Percentiles rank a stretch among this genome's conserved stretches.
Conservation (phyloP, 2,329 filamentous ascomycete genomes). For the Hypocreales sp. region DNA sequence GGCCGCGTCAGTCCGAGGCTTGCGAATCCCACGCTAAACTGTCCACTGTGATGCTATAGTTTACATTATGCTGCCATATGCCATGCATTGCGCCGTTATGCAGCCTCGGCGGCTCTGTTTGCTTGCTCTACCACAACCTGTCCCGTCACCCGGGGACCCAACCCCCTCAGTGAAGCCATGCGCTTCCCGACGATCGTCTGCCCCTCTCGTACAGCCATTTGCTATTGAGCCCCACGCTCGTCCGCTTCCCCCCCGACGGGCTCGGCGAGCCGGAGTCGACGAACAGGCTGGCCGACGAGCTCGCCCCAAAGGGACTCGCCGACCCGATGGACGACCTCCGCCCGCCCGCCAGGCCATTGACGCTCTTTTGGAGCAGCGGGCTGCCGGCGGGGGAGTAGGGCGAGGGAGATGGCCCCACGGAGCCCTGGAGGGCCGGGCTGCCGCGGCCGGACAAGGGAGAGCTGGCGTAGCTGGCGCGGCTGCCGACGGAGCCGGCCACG, state of each 20-base stretch:
- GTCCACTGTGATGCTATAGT: too few species aligned
- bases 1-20: too few species aligned
- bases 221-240: constrained; percentile 68
- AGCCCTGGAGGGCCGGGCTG: constrained; percentile 25
- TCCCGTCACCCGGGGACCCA: too few species aligned
- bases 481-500: constrained; percentile 44
- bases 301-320: constrained; percentile 33
- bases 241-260: constrained; percentile 48
- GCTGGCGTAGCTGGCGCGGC: constrained; percentile 37
- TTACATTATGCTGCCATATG: too few species aligned
- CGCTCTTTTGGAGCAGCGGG: constrained; percentile 52
- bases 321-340: constrained; percentile 48
- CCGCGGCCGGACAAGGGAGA: constrained; percentile 43
- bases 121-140: too few species aligned
- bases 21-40: too few species aligned
- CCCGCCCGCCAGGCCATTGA: constrained; percentile 33
- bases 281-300: constrained; percentile 30
- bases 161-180: constrained; percentile 24
- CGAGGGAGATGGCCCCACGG: constrained; percentile 23
- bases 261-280: constrained; percentile 37
- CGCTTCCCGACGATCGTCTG: constrained; percentile 34
- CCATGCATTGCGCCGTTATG: too few species aligned
- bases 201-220: constrained; percentile 92
- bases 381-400: constrained; percentile 30
- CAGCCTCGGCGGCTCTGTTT: too few species aligned